Conservation (phyloP, 2,329 filamentous ascomycete species). For the Aspergillus melleus region DNA sequence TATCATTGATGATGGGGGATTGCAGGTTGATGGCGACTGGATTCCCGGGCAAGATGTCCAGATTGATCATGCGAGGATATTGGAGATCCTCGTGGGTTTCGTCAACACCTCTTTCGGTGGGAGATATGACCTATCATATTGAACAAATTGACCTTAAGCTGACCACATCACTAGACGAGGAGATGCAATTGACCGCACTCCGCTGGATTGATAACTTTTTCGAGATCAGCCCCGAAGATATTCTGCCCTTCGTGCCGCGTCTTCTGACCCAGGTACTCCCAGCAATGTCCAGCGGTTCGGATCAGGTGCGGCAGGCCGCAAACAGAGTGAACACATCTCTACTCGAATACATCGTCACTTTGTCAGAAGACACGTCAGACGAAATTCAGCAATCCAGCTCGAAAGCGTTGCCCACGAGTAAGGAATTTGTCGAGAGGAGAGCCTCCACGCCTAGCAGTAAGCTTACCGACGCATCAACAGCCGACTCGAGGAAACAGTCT, state of each 20-base stretch:
- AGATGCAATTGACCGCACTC: constrained; percentile 85
- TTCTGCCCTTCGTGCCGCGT: constrained; percentile 89
- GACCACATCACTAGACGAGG: constrained; percentile 64
- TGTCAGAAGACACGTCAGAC: constrained; percentile 68
- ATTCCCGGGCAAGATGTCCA: constrained; percentile 95
- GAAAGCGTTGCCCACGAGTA: constrained; percentile 44
- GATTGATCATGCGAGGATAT: constrained; percentile 86
- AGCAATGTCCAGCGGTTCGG: constrained; percentile 87
- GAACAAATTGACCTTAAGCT: background rate
- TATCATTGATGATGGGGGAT: constrained; percentile 54
- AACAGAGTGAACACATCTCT: constrained; percentile 85
- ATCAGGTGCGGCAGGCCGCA: constrained; percentile 84
- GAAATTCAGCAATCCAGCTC: constrained; percentile 37
- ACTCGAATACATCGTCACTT: constrained; percentile 90
- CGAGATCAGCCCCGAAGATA: constrained; percentile 95
- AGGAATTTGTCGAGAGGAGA: constrained; percentile 41
- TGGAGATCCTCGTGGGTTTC: constrained; percentile 88
- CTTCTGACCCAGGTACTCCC: constrained; percentile 89
- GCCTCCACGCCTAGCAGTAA: constrained; percentile 41
- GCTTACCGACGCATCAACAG: constrained; percentile 27
- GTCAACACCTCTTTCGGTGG: constrained; percentile 77
- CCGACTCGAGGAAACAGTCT: constrained; percentile 33
- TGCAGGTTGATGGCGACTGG: constrained; percentile 84
- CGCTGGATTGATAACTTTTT: constrained; percentile 96
- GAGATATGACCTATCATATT: background rate